These are phyloP conservation scores for Cucurbita pepo DNA, from an alignment of 306 rosid species.

Conservation along the genomic window DNA sequence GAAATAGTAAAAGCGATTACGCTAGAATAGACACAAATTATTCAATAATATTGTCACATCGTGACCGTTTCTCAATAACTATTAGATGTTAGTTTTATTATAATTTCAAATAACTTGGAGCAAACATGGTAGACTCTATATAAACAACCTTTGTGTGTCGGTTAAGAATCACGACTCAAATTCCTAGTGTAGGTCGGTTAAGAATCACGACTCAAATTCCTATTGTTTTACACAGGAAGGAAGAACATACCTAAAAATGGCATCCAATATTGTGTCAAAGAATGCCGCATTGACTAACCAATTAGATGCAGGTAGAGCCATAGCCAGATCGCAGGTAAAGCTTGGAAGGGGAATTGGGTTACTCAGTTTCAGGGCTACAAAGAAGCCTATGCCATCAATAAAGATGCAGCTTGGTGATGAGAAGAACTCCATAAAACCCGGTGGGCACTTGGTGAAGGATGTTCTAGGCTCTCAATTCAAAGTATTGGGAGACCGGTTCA, in stretches of 20 bases:
- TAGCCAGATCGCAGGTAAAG: neutral
- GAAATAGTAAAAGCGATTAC: too few species aligned
- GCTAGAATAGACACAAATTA: too few species aligned
- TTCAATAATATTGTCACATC: too few species aligned
- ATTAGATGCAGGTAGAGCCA: neutral
- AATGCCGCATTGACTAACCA: neutral
- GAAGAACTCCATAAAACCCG: neutral
- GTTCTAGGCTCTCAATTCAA: slow-evolving; percentile 21
- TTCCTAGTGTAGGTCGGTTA: too few species aligned
- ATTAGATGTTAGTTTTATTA: too few species aligned
- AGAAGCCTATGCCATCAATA: neutral
- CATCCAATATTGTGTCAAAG: neutral
- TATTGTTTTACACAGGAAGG: too few species aligned
- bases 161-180: too few species aligned
- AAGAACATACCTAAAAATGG: neutral
- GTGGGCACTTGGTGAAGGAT: slow-evolving; percentile 59
- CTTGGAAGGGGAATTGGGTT: neutral
- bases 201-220: too few species aligned
- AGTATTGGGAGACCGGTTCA: slow-evolving; percentile 34
- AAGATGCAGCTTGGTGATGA: neutral
- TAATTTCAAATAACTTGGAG: too few species aligned
- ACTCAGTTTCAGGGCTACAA: neutral
- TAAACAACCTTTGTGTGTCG: too few species aligned
- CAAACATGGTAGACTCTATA: too few species aligned
- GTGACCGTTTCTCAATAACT: too few species aligned